phyloP scores from a whole-genome alignment of 2,329 filamentous ascomycete genomes.

The Fusarium chaquense region DNA sequence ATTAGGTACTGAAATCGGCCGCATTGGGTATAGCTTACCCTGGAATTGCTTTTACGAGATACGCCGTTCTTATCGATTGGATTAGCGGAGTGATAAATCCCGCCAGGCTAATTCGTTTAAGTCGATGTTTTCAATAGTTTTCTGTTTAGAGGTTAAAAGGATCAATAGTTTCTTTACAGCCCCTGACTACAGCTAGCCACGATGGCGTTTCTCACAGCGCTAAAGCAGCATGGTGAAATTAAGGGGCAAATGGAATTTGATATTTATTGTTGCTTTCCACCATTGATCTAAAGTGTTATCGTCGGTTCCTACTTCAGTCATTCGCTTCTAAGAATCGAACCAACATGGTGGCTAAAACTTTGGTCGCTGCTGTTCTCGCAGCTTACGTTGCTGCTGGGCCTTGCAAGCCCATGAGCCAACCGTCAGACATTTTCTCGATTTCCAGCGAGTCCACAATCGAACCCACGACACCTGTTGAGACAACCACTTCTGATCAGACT shows the following conservation, averaged over 20 bases:
- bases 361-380: not conserved
- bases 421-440: not conserved
- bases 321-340: not conserved
- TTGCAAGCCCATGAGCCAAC: conserved; percentile 4
- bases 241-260: not conserved
- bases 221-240: not conserved
- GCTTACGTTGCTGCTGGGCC: conserved; percentile 8
- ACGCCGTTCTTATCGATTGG: too few relatives aligned
- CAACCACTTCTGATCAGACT: not conserved
- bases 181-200: conserved; percentile 14
- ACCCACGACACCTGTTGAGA: not conserved
- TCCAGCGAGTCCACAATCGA: not conserved
- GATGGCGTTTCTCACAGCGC: not conserved
- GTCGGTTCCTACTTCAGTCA: not conserved
- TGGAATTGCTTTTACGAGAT: too few relatives aligned
- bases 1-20: too few relatives aligned
- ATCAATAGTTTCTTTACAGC: conserved; percentile 2
- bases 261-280: not conserved
- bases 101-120: not conserved
- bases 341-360: not conserved
- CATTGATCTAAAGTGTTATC: not conserved
- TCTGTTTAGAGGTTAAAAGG: not conserved
- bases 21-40: too few relatives aligned
- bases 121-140: conserved; percentile 1
- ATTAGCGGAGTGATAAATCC: not conserved